Evolutionary conservation across 2,329 filamentous ascomycete species (phyloP).

Genomic region (Colletotrichum tamarilloi): DNA sequence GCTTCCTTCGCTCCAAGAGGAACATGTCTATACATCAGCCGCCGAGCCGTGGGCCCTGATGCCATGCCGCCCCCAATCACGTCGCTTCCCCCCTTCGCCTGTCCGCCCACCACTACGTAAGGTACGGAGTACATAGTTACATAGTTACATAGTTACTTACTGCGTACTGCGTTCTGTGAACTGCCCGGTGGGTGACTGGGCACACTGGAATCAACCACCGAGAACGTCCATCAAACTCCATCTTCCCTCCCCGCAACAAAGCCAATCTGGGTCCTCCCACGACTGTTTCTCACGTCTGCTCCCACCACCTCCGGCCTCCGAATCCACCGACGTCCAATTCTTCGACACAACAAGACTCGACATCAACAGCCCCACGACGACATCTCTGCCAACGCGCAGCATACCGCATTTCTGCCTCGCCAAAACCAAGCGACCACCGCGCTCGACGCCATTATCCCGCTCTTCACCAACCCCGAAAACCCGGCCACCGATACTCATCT

Average conservation of each 20-base stretch:
- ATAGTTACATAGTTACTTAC: too few relatives aligned
- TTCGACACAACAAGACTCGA: background rate
- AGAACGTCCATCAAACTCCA: slow-evolving; percentile 5
- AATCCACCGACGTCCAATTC: background rate
- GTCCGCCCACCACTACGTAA: slow-evolving; percentile 2
- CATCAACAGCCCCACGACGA: background rate
- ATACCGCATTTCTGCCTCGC: background rate
- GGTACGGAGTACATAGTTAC: background rate
- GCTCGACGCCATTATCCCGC: background rate
- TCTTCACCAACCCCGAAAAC: background rate
- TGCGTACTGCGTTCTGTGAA: too few relatives aligned
- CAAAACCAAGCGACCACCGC: background rate
- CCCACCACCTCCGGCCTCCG: slow-evolving; percentile 11
- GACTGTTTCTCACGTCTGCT: background rate
- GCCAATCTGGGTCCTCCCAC: background rate
- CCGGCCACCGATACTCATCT: background rate
- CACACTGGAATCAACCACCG: background rate
- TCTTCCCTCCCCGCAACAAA: slow-evolving; percentile 29
- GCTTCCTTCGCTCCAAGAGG: too few relatives aligned
- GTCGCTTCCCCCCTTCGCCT: slow-evolving; percentile 8
- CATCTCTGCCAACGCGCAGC: background rate
- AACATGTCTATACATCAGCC: background rate
- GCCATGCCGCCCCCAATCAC: background rate
- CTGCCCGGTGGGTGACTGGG: background rate
- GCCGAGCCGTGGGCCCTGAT: background rate